Conservation (phyloP, 2,329 filamentous ascomycete species). For the Penicillium sp. region DNA sequence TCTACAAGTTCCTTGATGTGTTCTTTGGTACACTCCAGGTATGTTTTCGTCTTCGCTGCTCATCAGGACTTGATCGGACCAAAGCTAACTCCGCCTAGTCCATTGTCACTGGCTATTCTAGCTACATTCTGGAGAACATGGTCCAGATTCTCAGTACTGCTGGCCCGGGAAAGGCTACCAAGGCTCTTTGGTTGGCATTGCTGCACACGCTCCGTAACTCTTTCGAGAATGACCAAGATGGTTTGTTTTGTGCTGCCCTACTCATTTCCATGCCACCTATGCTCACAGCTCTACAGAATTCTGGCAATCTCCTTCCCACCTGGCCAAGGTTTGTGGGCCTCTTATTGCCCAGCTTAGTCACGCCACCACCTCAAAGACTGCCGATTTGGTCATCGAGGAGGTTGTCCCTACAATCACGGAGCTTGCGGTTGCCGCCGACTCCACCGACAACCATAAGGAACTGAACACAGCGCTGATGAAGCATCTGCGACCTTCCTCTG, state of each 20-base stretch:
- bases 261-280: not conserved
- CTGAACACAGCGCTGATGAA: slow-evolving; percentile 76
- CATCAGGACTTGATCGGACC: not conserved
- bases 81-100: slow-evolving; percentile 49
- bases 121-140: slow-evolving; percentile 75
- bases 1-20: slow-evolving; percentile 74
- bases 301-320: slow-evolving; percentile 90
- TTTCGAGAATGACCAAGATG: slow-evolving; percentile 87
- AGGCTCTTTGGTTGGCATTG: slow-evolving; percentile 65
- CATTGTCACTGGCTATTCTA: slow-evolving; percentile 88
- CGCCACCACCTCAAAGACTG: slow-evolving; percentile 37
- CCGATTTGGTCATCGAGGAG: slow-evolving; percentile 51
- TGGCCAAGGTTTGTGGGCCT: slow-evolving; percentile 66
- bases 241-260: slow-evolving; percentile 29
- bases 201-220: slow-evolving; percentile 69
- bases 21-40: slow-evolving; percentile 82
- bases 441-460: slow-evolving; percentile 84
- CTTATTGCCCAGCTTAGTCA: slow-evolving; percentile 66
- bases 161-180: slow-evolving; percentile 46
- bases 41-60: slow-evolving; percentile 13
- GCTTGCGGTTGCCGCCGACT: slow-evolving; percentile 75
- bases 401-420: slow-evolving; percentile 74
- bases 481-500: slow-evolving; percentile 63
- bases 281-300: slow-evolving; percentile 56
- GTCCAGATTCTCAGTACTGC: slow-evolving; percentile 57